Conservation (phyloP, 2,329 filamentous ascomycete genomes). For the Fusarium vanettenii region DNA sequence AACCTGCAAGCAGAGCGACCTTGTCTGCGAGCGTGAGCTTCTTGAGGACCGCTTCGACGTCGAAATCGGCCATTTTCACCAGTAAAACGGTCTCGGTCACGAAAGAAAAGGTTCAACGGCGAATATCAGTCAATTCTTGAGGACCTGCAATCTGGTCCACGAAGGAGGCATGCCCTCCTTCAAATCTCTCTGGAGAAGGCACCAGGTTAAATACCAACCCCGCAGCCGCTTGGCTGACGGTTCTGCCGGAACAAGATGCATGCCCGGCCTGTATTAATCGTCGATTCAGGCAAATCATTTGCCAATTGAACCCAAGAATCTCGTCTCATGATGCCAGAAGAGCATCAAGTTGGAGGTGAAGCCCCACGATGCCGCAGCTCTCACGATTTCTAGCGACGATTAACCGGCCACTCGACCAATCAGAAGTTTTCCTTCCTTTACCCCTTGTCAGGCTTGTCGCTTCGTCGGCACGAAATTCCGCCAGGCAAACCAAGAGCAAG, state of each 20-base stretch:
- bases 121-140: slow-evolving; percentile 17
- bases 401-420: slow-evolving; percentile 17
- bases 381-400: slow-evolving; percentile 2
- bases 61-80: slow-evolving; percentile 59
- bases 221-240: slow-evolving; percentile 17
- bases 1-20: slow-evolving; percentile 64
- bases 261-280: not conserved
- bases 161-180: not conserved
- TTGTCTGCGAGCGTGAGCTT: slow-evolving; percentile 66
- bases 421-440: not conserved
- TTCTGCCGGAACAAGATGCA: slow-evolving; percentile 34
- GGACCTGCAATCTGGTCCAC: not conserved
- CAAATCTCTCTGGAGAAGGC: not conserved
- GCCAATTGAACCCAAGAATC: slow-evolving; percentile 15
- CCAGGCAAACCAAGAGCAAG: not conserved
- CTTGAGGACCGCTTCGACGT: slow-evolving; percentile 65
- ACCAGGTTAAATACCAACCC: slow-evolving; percentile 34
- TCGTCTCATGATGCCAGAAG: slow-evolving; percentile 36
- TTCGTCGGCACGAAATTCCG: slow-evolving; percentile 38
- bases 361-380: slow-evolving; percentile 36
- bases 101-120: not conserved
- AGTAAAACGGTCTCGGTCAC: not conserved
- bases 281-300: slow-evolving; percentile 19
- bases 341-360: slow-evolving; percentile 30
- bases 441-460: slow-evolving; percentile 18